These are phyloP conservation scores for Rhexocercosporidium sp. DNA, from an alignment of 2,329 filamentous ascomycete genomes.

Conservation along the genomic window DNA sequence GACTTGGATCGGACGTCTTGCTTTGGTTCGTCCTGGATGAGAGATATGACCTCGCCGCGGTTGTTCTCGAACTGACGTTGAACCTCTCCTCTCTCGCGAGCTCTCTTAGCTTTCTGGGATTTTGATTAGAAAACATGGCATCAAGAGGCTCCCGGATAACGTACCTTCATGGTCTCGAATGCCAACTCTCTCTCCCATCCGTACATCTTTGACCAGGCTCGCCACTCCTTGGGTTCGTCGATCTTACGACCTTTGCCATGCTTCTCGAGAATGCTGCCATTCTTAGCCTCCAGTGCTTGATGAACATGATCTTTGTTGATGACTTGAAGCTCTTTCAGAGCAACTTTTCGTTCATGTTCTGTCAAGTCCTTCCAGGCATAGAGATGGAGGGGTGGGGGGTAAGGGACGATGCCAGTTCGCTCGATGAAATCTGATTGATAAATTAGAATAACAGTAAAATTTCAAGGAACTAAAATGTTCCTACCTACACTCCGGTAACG, in stretches of 20 bases:
- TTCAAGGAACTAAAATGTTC: too few species aligned
- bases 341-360: conserved; percentile 6
- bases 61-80: conserved; percentile 1
- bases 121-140: background rate
- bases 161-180: conserved; percentile 17
- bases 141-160: background rate
- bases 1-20: conserved; percentile 3
- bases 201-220: conserved; percentile 7
- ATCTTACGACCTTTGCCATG: background rate
- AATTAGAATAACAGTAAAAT: too few species aligned
- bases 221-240: conserved; percentile 14
- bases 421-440: background rate
- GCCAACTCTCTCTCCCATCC: conserved; percentile 9
- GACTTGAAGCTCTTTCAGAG: conserved; percentile 1
- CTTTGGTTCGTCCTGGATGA: conserved; percentile 1
- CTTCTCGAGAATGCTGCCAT: background rate
- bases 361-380: conserved; percentile 14
- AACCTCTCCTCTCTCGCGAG: conserved; percentile 1
- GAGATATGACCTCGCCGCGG: conserved; percentile 3
- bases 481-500: too few species aligned
- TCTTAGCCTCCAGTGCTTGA: background rate
- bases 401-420: conserved; percentile 8
- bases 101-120: conserved; percentile 9
- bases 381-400: conserved; percentile 14
- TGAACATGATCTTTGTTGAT: conserved; percentile 17